Evolutionary conservation across 2,329 filamentous ascomycete genomes (phyloP).

Genomic region (Aureobasidium sp.): DNA sequence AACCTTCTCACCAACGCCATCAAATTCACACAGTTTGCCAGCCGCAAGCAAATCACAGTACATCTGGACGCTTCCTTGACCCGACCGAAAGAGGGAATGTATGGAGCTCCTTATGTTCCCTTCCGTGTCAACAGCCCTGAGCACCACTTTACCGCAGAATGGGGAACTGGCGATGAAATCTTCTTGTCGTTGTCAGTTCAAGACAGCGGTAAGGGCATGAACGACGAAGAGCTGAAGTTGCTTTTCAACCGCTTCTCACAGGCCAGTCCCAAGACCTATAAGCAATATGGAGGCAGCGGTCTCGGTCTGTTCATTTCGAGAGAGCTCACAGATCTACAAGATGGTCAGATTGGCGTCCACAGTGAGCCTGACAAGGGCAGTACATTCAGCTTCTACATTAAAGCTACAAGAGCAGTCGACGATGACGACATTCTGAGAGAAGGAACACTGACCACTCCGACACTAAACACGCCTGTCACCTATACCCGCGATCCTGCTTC

Average conservation of each 20-base stretch:
- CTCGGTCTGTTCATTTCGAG: slow-evolving; percentile 61
- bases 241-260: slow-evolving; percentile 63
- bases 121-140: slow-evolving; percentile 17
- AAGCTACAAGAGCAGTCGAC: slow-evolving; percentile 39
- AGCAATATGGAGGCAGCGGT: slow-evolving; percentile 60
- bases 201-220: slow-evolving; percentile 31
- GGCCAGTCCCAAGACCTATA: slow-evolving; percentile 57
- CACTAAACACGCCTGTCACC: not conserved
- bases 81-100: slow-evolving; percentile 26
- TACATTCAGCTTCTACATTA: slow-evolving; percentile 59
- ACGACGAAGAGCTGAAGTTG: slow-evolving; percentile 27
- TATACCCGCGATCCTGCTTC: not conserved
- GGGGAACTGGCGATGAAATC: slow-evolving; percentile 29
- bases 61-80: slow-evolving; percentile 29
- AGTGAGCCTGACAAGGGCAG: slow-evolving; percentile 52
- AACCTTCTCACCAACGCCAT: slow-evolving; percentile 39
- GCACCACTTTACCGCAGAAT: slow-evolving; percentile 22
- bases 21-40: slow-evolving; percentile 37
- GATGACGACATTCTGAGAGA: not conserved
- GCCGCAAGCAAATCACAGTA: slow-evolving; percentile 30
- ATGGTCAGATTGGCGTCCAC: slow-evolving; percentile 57
- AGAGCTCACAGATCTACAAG: slow-evolving; percentile 58
- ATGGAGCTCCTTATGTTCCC: slow-evolving; percentile 26
- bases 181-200: slow-evolving; percentile 29
- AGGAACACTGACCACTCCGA: not conserved